Base-by-base conservation (phyloP, 768 basidiomycete genomes). In the Rhodotorula graminis region DNA sequence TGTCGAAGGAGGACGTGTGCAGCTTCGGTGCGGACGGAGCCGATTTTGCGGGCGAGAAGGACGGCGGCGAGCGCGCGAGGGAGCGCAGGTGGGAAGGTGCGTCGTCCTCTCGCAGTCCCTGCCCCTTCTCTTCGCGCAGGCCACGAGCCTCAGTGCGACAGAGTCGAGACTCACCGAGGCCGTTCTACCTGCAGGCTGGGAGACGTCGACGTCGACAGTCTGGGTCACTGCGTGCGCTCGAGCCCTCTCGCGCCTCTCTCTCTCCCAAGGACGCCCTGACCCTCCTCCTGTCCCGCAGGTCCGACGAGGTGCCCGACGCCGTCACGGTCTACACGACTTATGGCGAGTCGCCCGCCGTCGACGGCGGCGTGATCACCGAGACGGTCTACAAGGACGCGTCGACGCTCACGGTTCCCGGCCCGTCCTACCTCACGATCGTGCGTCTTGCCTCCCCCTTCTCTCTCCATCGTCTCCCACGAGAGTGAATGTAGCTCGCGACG, bases 341-440 rank as follows among this genome's bases (percentile, higher is more conserved):
- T 55, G 74, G 74, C 53, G 74, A 75, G 57, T 50, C 67, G 27
- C 67, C 67, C 0, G 56, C 60, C n/a, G 65, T 67, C 21, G 61
- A 72, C 46, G 74, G 70, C 42, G 74, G 74, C 3, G 69, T 67
- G 3, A 66, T 57, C 23, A 42, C 47, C 52, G 65, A 72, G 46
- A 75, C 74, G n/a, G 55, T 72, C 15, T 75, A 65, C 44, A 49
- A 64, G 14, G 74, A 70, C 21, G 67, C 64, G 21, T 40, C 55
- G 15, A 76, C 74, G 19, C 7, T 76, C 37, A 72, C 71, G 6
- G 70, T 75, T 1, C 56, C 33, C 12, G 74, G 74, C 2, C 74
- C 74, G 18, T 61, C 65, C 2, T 76, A 76, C 47, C 42, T 72
- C 6, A 76, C 74, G 0, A 40, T 76, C 14, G 66, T 67, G 14